phyloP scores from a whole-genome alignment of 371 early-diverging fungal genomes.

The Mortierella sp. region DNA sequence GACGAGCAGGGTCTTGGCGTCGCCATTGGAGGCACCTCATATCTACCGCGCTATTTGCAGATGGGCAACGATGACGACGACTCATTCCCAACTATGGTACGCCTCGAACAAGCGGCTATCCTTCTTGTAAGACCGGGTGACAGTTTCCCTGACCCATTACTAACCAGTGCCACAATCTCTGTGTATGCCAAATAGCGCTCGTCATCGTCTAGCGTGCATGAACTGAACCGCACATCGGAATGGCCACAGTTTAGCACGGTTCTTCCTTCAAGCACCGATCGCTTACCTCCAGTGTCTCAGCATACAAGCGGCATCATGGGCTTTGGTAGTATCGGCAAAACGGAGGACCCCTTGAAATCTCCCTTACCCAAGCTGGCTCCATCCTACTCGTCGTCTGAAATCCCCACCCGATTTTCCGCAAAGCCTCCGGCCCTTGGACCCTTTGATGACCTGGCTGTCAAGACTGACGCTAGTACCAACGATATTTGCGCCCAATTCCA shows the following conservation, averaged over 20 bases:
- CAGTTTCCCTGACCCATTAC: background rate
- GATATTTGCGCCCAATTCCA: slow-evolving; percentile 64
- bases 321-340: slow-evolving; percentile 21
- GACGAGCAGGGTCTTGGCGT: slow-evolving; percentile 38
- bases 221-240: slow-evolving; percentile 58
- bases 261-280: slow-evolving; percentile 17
- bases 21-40: slow-evolving; percentile 43
- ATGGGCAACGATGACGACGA: slow-evolving; percentile 56
- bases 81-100: slow-evolving; percentile 51
- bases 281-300: slow-evolving; percentile 20
- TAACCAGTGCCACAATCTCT: background rate
- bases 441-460: slow-evolving; percentile 35
- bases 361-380: slow-evolving; percentile 41
- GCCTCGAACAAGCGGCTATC: background rate
- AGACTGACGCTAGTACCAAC: slow-evolving; percentile 20
- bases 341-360: slow-evolving; percentile 29
- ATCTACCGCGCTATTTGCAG: slow-evolving; percentile 52
- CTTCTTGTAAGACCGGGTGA: background rate
- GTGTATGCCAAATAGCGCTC: slow-evolving; percentile 15
- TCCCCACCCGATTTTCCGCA: slow-evolving; percentile 41
- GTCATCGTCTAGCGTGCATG: slow-evolving; percentile 59
- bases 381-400: slow-evolving; percentile 46
- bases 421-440: slow-evolving; percentile 27
- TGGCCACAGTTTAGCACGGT: slow-evolving; percentile 59
- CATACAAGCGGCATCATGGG: slow-evolving; percentile 23